Base-by-base conservation (phyloP, 169 alveolate species). In the Cryptosporidium xiaoi region DNA sequence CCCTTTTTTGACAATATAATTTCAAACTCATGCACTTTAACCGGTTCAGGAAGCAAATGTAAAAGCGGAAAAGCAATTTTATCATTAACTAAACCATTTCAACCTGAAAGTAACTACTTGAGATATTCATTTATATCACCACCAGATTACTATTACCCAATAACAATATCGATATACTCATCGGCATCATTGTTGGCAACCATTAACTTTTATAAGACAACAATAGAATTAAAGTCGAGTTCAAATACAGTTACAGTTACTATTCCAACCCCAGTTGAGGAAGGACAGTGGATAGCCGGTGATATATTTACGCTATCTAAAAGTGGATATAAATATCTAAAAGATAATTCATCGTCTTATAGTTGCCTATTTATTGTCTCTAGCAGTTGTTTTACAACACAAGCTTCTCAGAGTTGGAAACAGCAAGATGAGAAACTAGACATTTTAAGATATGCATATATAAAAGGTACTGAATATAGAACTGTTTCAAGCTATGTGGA, bases 251-350 rank as follows among this genome's bases (percentile, higher is more conserved):
- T 1, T 18, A 36, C 71, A 13, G 29, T 77, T 44, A 77, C 85
- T 1, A 60, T 77, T 40, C 71, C 85, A 1, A 34, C 58, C 13
- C 58, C 69, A 18, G 62, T 48, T 12, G 69, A 60, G 58, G 51
- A 36, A 20, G 85, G 85, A 10, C 69, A 77, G 27, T 77, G 85
- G 85, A 62, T 77, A 34, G 85, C 69, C 31, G 85, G 85, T 0
- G 85, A 77, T 77, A 77, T 77, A 13, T 77, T 77, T 29, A 18
- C 55, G n/a, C 50, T 77, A 12, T 40, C 85, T 24, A 62, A 51
- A 16, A 34, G 48, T 15, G 67, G 83, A 13, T 53, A 69, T 53
- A 20, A 51, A 51, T 51, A 51, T 69, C 55, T 69, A 31, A 69
- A 69, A 69, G 51, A 51, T n/a, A 69, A 69, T 34, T 16, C 83